phyloP scores from a whole-genome alignment of 805 yeast species.

The Cyberlindnera japonica region DNA sequence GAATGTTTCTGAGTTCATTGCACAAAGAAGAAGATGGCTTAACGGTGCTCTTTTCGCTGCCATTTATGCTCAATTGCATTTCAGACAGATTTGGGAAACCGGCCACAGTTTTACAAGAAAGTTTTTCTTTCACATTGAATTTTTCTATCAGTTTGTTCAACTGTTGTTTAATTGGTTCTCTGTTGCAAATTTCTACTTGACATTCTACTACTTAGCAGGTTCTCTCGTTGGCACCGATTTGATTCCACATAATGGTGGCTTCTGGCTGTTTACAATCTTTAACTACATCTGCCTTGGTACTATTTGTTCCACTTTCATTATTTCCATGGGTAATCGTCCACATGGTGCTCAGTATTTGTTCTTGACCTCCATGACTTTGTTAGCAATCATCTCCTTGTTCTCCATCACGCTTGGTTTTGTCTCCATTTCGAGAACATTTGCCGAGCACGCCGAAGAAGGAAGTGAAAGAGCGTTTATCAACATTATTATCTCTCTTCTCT shows the following conservation, averaged over 20 bases:
- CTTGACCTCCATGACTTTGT: slow-evolving; percentile 62
- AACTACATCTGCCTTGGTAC: slow-evolving; percentile 81
- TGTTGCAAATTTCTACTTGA: slow-evolving; percentile 84
- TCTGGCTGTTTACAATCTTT: slow-evolving; percentile 77
- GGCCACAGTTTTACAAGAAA: slow-evolving; percentile 82
- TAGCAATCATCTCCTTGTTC: slow-evolving; percentile 77
- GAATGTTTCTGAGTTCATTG: slow-evolving; percentile 85
- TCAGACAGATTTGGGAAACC: slow-evolving; percentile 83
- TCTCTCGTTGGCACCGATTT: slow-evolving; percentile 53
- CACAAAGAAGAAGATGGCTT: slow-evolving; percentile 97
- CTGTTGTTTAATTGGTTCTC: slow-evolving; percentile 89
- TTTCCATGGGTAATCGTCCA: slow-evolving; percentile 96
- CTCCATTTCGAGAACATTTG: slow-evolving; percentile 60
- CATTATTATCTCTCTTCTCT: slow-evolving; percentile 76
- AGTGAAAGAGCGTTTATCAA: slow-evolving; percentile 55
- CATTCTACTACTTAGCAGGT: slow-evolving; percentile 91
- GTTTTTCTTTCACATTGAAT: slow-evolving; percentile 78
- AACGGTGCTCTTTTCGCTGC: slow-evolving; percentile 99
- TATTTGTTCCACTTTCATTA: slow-evolving; percentile 81
- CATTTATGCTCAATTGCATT: slow-evolving; percentile 78
- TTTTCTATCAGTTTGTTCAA: slow-evolving; percentile 78
- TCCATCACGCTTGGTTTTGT: slow-evolving; percentile 79
- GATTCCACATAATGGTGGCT: slow-evolving; percentile 70
- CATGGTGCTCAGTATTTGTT: slow-evolving; percentile 88
- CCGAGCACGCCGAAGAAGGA: slow-evolving; percentile 28